Base-by-base conservation (phyloP, 805 yeast species). In the Kodamaea kaohsiungensis region DNA sequence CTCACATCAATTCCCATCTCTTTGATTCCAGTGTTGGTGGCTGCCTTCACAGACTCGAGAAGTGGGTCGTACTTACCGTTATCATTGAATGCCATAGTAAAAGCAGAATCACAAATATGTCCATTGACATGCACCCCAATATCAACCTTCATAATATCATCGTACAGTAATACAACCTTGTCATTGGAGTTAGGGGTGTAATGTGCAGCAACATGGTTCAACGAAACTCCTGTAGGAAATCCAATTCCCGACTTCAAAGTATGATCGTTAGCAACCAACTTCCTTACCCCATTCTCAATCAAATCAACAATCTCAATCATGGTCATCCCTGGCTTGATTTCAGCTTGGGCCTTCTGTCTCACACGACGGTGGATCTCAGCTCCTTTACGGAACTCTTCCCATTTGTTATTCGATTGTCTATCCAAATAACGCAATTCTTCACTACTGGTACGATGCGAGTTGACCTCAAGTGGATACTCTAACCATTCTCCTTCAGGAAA, bases 141-240 rank as follows among this genome's bases (percentile, higher is more conserved):
- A 69, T 95, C 99, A 40, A 95, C 93, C 75, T 95, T 95, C 90
- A 95, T 84, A 47, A 95, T 97, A 70, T 95, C 99, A 56, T 90
- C 96, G 63, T 91, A 84, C 56, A 81, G 77, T 61, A 95, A 76
- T 1, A 88, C 88, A 6, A 89, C 81, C 64, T 85, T 90, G 69
- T 95, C 99, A 10, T 97, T 97, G 4, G 93, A 87, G 73, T 95
- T 95, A 12, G 99, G 99, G 0, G 98, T 93, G 72, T 91, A 95
- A 69, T 95, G 99, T 0, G 99, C 99, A 22, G 99, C 99, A 66
- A 91, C 87, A 66, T 91, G 89, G 72, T 95, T 95, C 59, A 93
- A 71, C 1, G 97, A 90, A 40, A 95, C 81, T 55, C 99, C 99
- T n/a, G 98, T 91, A 49, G 99, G 99, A 80, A 95, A 95, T 5